These are phyloP conservation scores for Plantago ovata DNA, from an alignment of 257 asterid genomes.

Conservation along the genomic window DNA sequence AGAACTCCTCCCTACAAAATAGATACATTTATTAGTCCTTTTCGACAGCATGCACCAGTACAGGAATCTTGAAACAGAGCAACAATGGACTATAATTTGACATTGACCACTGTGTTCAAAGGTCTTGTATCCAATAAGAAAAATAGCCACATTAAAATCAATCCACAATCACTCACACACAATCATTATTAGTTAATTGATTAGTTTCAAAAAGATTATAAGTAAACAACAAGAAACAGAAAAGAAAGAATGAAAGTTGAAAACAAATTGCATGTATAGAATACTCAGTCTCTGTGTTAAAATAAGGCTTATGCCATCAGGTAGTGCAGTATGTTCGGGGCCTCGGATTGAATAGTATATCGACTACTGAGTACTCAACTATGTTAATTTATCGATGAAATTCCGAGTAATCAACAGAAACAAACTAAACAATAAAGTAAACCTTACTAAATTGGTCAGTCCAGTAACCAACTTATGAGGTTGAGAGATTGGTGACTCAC, in stretches of 20 bases:
- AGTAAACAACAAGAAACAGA: too few species aligned
- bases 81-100: background rate
- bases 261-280: background rate
- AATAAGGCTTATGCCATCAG: background rate
- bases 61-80: background rate
- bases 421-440: background rate
- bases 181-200: background rate
- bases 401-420: background rate
- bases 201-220: background rate
- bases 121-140: background rate
- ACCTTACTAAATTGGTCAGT: background rate
- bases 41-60: background rate
- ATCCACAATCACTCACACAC: background rate
- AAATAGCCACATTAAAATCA: background rate
- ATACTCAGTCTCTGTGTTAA: background rate
- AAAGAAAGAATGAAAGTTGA: too few species aligned
- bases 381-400: constrained; percentile 5
- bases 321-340: background rate
- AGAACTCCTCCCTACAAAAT: constrained; percentile 46
- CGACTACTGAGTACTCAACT: background rate
- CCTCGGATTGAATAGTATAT: background rate
- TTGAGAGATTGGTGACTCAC: background rate
- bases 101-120: background rate
- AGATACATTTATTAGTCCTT: background rate
- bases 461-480: constrained; percentile 3